Conservation (phyloP, 805 yeast species). For the Ogataea methanolica region DNA sequence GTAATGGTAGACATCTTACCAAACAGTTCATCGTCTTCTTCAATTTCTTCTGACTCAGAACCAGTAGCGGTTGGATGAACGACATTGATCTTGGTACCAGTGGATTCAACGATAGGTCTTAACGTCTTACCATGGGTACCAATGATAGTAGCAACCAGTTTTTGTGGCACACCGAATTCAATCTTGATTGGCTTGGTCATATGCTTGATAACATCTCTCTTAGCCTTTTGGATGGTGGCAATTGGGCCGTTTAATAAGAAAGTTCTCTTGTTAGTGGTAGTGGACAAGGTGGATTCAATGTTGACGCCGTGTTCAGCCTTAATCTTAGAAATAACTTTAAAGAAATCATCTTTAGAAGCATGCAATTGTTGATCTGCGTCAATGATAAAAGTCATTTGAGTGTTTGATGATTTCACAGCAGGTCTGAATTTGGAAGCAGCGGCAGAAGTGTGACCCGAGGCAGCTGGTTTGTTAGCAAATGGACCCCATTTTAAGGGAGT, state of each 20-base stretch:
- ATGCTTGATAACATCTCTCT: constrained; percentile 67
- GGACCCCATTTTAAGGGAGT: constrained; percentile 42
- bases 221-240: constrained; percentile 61
- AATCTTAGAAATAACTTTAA: constrained; percentile 59
- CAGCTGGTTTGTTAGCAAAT: constrained; percentile 11
- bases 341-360: constrained; percentile 59
- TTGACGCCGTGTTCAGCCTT: constrained; percentile 58
- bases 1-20: constrained; percentile 58
- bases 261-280: constrained; percentile 71
- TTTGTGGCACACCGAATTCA: constrained; percentile 66
- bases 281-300: constrained; percentile 79
- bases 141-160: constrained; percentile 71
- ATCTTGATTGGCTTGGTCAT: constrained; percentile 69
- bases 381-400: constrained; percentile 78
- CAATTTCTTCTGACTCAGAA: constrained; percentile 9
- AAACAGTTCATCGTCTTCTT: constrained; percentile 51
- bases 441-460: constrained; percentile 7
- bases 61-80: constrained; percentile 31
- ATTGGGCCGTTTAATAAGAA: constrained; percentile 77
- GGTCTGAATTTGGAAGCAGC: constrained; percentile 27
- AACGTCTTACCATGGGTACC: constrained; percentile 83
- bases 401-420: constrained; percentile 50
- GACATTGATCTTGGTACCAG: constrained; percentile 69
- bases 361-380: constrained; percentile 64
- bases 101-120: constrained; percentile 68